These are phyloP conservation scores for Veloboletus limbatus DNA, from an alignment of 1,284 basidiomycete genomes.

Conservation along the genomic window DNA sequence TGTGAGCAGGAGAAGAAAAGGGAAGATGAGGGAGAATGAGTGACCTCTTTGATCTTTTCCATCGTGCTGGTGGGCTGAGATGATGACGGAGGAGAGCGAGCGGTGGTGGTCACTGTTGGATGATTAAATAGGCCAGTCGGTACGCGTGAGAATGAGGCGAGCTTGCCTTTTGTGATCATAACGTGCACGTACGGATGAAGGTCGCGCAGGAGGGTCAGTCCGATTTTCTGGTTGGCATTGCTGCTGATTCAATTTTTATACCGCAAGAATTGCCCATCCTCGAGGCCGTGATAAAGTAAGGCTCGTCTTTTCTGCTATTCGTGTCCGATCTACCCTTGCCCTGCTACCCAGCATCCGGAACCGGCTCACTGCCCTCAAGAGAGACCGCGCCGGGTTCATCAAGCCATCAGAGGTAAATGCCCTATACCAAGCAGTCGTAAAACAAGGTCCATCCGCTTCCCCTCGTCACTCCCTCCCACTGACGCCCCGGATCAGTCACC, in stretches of 20 bases:
- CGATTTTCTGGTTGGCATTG: not conserved
- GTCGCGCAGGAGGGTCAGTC: conserved; percentile 76
- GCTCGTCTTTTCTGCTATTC: conserved; percentile 17
- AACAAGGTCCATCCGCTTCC: conserved; percentile 65
- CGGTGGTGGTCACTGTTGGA: conserved; percentile 5
- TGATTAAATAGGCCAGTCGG: conserved; percentile 15
- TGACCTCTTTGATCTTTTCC: conserved; percentile 73
- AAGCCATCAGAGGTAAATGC: conserved; percentile 91
- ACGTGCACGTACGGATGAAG: too few species aligned
- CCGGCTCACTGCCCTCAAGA: conserved; percentile 83
- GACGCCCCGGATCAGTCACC: conserved; percentile 60
- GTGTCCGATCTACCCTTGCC: conserved; percentile 26
- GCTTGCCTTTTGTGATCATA: conserved; percentile 36
- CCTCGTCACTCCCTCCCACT: not conserved
- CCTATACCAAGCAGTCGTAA: conserved; percentile 92
- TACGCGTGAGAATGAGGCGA: conserved; percentile 29
- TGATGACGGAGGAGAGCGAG: conserved; percentile 8
- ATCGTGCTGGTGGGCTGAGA: conserved; percentile 41
- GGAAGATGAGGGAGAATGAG: not conserved
- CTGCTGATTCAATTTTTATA: conserved; percentile 26
- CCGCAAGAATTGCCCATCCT: conserved; percentile 84
- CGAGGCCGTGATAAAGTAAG: conserved; percentile 90
- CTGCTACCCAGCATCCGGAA: conserved; percentile 76
- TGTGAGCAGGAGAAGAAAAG: conserved; percentile 10
- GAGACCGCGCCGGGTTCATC: conserved; percentile 85